Conservation (phyloP, 1,139 yeast species). For the Yamadazyma oceani region DNA sequence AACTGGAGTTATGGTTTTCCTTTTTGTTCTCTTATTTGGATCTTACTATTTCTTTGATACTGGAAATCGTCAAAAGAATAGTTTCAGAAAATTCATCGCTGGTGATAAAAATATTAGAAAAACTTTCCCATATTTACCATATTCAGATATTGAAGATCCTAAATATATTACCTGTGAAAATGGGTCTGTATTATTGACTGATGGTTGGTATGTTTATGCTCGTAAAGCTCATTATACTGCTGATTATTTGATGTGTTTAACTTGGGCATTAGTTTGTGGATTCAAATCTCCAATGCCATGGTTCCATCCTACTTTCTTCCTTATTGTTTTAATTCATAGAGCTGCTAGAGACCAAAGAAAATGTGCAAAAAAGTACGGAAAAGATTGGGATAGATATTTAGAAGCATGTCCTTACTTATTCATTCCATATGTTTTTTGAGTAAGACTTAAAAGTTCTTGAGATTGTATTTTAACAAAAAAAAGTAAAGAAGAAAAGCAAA, state of each 20-base stretch:
- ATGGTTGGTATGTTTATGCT: constrained; percentile 92
- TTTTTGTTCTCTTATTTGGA: constrained; percentile 51
- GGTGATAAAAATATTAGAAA: constrained; percentile 77
- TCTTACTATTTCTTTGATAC: constrained; percentile 96
- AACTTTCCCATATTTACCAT: constrained; percentile 91
- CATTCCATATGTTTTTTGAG: constrained; percentile 80
- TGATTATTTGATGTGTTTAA: constrained; percentile 80
- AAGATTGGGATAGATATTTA: constrained; percentile 86
- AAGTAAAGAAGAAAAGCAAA: no score
- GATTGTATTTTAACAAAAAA: not conserved
- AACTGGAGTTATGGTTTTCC: constrained; percentile 53
- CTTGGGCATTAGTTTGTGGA: constrained; percentile 95
- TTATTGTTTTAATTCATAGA: constrained; percentile 83
- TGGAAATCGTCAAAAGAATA: constrained; percentile 91
- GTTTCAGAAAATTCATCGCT: constrained; percentile 83
- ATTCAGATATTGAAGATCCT: constrained; percentile 79
- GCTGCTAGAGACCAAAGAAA: constrained; percentile 83
- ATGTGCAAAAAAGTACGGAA: constrained; percentile 85
- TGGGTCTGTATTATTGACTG: constrained; percentile 82
- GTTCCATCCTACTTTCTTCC: constrained; percentile 92
- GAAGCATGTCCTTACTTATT: constrained; percentile 89
- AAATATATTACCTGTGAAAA: constrained; percentile 78
- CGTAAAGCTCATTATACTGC: constrained; percentile 96
- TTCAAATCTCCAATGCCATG: constrained; percentile 86
- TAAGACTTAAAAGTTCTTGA: not conserved